phyloP scores from a whole-genome alignment of 2,329 filamentous ascomycete species.

The Orbilia javanica region DNA sequence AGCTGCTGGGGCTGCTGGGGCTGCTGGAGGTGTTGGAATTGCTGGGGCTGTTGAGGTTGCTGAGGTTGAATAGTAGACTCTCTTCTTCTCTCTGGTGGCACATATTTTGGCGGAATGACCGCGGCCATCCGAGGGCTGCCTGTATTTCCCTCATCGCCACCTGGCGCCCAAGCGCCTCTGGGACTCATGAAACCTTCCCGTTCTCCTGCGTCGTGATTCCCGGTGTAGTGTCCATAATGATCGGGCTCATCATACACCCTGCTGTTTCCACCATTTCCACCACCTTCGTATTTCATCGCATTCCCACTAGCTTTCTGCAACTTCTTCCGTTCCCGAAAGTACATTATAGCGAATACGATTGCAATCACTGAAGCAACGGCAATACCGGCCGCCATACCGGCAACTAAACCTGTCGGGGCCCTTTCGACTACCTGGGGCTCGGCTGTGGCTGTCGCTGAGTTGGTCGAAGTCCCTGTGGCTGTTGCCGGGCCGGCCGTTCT shows the following conservation, averaged over 20 bases:
- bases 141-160: slow-evolving; percentile 11
- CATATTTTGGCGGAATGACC: slow-evolving; percentile 36
- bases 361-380: slow-evolving; percentile 29
- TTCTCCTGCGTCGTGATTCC: slow-evolving; percentile 24
- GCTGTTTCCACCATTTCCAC: neutral
- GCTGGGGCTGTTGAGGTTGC: no score
- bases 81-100: slow-evolving; percentile 34
- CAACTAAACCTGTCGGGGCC: slow-evolving; percentile 27
- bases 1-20: neutral
- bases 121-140: neutral
- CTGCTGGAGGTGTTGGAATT: neutral
- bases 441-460: neutral
- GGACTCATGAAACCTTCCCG: slow-evolving; percentile 42
- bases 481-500: slow-evolving; percentile 6
- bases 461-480: neutral
- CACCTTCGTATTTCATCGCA: neutral
- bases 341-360: slow-evolving; percentile 29
- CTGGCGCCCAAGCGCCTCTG: slow-evolving; percentile 19
- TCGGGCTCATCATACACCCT: slow-evolving; percentile 18
- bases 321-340: slow-evolving; percentile 46
- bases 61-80: neutral
- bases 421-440: slow-evolving; percentile 21
- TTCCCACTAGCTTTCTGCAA: neutral
- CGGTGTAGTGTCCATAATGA: slow-evolving; percentile 19
- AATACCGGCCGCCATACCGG: slow-evolving; percentile 32